Percentiles rank a stretch among this genome's conserved stretches.
Conservation (phyloP, 106 monocot genomes). For the Chionographis japonica region DNA sequence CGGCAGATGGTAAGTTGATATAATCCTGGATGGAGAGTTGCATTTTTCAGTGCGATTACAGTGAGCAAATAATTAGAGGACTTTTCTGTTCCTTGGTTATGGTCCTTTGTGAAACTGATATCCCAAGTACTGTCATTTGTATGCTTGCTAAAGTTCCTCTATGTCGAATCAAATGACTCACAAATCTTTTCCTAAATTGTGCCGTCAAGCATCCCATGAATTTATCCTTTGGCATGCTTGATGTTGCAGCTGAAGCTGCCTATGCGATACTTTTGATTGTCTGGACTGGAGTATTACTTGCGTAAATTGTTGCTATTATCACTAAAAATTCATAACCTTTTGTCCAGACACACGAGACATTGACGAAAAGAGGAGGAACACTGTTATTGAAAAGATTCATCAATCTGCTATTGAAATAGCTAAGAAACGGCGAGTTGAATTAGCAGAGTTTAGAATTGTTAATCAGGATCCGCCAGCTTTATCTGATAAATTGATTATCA, state of each 20-base stretch:
- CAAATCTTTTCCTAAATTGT: too few relatives aligned
- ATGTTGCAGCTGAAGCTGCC: neutral
- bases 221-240: neutral
- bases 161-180: too few relatives aligned
- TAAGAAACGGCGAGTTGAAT: conserved; percentile 49
- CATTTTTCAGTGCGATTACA: too few relatives aligned
- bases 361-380: conserved; percentile 83
- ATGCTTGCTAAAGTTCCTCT: too few relatives aligned
- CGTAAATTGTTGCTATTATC: neutral
- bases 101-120: too few relatives aligned
- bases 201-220: too few relatives aligned
- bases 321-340: neutral
- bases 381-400: conserved; percentile 63
- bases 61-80: too few relatives aligned
- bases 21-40: too few relatives aligned
- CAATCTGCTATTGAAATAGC: conserved; percentile 70
- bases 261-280: neutral
- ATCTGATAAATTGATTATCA: conserved; percentile 50
- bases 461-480: conserved; percentile 93
- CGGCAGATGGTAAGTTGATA: too few relatives aligned
- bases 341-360: conserved; percentile 87
- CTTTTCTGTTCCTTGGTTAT: too few relatives aligned
- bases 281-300: neutral
- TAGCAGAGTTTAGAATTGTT: conserved; percentile 77
- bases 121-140: too few relatives aligned